Evolutionary conservation across 2,329 filamentous ascomycete species (phyloP).

Genomic region (Phialocephala sp.): DNA sequence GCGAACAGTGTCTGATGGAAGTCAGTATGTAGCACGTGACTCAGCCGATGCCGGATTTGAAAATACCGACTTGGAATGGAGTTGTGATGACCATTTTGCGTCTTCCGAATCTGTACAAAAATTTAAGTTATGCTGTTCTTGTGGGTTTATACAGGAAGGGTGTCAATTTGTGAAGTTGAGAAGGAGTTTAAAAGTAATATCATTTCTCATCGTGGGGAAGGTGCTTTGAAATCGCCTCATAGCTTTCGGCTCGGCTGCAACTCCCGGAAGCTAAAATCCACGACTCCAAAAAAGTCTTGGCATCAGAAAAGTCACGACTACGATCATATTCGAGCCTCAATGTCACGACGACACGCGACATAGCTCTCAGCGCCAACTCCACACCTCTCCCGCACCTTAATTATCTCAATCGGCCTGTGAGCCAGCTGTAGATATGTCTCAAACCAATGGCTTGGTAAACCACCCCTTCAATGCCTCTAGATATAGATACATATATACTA

Average conservation of each 20-base stretch:
- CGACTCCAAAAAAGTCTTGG: conserved; percentile 24
- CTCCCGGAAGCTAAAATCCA: conserved; percentile 8
- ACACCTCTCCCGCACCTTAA: neutral
- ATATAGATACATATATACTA: conserved; percentile 10
- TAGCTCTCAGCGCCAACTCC: conserved; percentile 9
- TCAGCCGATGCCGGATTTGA: conserved; percentile 16
- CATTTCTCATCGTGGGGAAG: conserved; percentile 18
- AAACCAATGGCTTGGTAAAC: conserved; percentile 75
- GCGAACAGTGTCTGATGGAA: conserved; percentile 81
- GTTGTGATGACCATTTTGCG: conserved; percentile 42
- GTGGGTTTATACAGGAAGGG: neutral
- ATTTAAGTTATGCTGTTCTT: neutral
- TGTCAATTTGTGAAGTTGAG: neutral
- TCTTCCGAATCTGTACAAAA: neutral
- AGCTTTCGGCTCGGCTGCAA: conserved; percentile 15
- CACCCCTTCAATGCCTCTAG: conserved; percentile 20
- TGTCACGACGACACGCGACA: conserved; percentile 11
- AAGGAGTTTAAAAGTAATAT: neutral
- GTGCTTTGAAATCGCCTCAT: conserved; percentile 39
- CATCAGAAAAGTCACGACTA: conserved; percentile 32
- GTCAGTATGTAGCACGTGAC: conserved; percentile 33
- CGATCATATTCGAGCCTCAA: conserved; percentile 15
- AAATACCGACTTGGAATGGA: conserved; percentile 42
- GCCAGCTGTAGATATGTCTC: conserved; percentile 66
- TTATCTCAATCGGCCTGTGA: conserved; percentile 34